Conservation (phyloP, 306 rosid species). For the Amphicarpaea edgeworthii region DNA sequence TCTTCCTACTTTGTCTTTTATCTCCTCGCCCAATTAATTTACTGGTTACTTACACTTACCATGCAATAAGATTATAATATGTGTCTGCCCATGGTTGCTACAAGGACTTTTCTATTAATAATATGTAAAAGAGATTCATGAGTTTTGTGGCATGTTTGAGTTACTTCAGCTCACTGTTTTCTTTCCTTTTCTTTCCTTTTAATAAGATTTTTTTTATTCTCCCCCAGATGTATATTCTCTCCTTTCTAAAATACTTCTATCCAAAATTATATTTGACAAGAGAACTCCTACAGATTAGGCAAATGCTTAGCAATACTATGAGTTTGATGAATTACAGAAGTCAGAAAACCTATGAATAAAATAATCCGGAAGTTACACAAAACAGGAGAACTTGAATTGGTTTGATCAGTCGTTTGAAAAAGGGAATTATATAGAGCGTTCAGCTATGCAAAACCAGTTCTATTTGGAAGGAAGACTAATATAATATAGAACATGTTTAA, state of each 20-base stretch:
- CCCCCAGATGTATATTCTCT: background rate
- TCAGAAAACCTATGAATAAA: background rate
- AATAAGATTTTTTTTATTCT: background rate
- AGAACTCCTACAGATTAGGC: background rate
- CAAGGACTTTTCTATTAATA: background rate
- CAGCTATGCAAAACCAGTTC: background rate
- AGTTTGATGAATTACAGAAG: background rate
- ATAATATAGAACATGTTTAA: background rate
- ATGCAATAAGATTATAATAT: background rate
- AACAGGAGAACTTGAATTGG: slow-evolving; percentile 5
- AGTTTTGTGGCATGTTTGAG: background rate
- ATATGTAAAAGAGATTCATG: background rate
- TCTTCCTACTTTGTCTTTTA: background rate
- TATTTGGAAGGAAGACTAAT: slow-evolving; percentile 6
- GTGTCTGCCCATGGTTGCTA: background rate
- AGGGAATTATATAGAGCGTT: background rate
- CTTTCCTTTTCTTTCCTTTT: background rate
- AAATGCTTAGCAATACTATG: background rate
- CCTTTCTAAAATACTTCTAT: background rate
- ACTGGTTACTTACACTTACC: slow-evolving; percentile 6
- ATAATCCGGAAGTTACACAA: background rate
- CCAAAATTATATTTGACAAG: background rate
- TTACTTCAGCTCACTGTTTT: background rate
- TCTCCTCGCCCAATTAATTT: background rate
- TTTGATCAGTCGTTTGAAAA: background rate